Base-by-base conservation (phyloP, 2,329 filamentous ascomycete genomes). In the Bipolaris cookei region DNA sequence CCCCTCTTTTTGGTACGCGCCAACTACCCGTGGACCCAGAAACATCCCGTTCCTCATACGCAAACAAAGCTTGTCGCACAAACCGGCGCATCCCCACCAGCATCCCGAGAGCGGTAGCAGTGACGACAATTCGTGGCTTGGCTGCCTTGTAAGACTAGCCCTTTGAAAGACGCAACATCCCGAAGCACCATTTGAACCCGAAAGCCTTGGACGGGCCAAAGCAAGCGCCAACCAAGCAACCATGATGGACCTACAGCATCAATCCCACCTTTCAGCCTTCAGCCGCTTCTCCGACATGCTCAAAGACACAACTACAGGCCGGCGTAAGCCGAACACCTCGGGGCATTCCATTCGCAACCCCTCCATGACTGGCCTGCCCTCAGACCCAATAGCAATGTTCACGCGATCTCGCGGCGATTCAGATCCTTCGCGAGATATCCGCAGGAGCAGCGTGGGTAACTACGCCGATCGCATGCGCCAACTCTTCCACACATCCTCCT, bases 401-500 rank as follows among this genome's bases (percentile, higher is more conserved):
- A 38, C 38, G 10, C 45, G 42, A 8, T 54, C 42, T 7, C 48
- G 21, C 21, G 20, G 52, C 28, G 49, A 51, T 45, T 51, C 48
- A 8, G 53, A 56, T 4, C 4, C 21, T 13, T 45, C 34, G 7
- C 39, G 48, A 41, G 44, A 62, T 14, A 38, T 25, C 30, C 60
- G 60, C 6, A 58, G 62, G 6, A 63, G 55, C 38, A 64, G 62
- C 55, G 60, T 56, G n/a, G 56, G 53, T 30, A 60, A 61, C 39
- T 64, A 64, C 41, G 61, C 62, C 14, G 60, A 61, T 28, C 59
- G 56, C 23, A 51, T 64, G 23, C 47, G 61, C 13, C 62, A 64
- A 14, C 62, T 58, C 52, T 61, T 64, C 44, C 41, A 37, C 5
- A 30, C 37, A 35, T 25, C 52, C 4, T 34, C 2, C 30, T 37